These are phyloP conservation scores for Saksenaea oblongispora DNA, from an alignment of 371 early-diverging fungal species.

Conservation along the genomic window DNA sequence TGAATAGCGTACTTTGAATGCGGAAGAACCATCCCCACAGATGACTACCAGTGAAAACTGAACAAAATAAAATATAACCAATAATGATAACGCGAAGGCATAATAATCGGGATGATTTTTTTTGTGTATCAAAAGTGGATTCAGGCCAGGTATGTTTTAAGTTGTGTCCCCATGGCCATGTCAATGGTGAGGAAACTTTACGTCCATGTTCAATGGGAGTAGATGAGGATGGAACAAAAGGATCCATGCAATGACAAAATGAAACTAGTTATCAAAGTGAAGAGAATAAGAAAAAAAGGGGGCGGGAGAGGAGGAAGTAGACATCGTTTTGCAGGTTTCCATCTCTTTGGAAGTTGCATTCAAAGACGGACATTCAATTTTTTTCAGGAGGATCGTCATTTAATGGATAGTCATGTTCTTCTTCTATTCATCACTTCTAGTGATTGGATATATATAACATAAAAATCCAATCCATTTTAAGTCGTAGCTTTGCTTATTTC, in stretches of 20 bases:
- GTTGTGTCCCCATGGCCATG: neutral
- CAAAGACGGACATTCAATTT: neutral
- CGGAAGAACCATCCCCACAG: conserved; percentile 31
- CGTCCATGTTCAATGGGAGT: neutral
- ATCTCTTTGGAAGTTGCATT: neutral
- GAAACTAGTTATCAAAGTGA: neutral
- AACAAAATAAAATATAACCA: conserved; percentile 43
- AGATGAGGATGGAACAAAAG: neutral
- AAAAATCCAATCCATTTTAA: conserved; percentile 38
- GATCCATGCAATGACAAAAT: neutral
- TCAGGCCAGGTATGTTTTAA: neutral
- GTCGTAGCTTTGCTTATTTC: conserved; percentile 14
- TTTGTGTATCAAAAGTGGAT: neutral
- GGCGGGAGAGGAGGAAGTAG: neutral
- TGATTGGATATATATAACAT: conserved; percentile 33
- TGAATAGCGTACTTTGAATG: conserved; percentile 10
- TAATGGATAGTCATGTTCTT: too few relatives aligned
- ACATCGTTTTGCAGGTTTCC: neutral
- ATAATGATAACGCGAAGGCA: conserved; percentile 28
- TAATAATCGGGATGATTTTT: conserved; percentile 18
- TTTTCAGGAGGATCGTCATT: neutral
- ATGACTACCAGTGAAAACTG: conserved; percentile 39
- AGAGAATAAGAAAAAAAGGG: neutral
- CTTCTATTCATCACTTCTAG: neutral
- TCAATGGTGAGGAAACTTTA: neutral